A percentile compares a stretch with the other conserved stretches of the same genome.
phyloP scores from a whole-genome alignment of 805 yeast genomes.

The Pichia gijzeniarum region DNA sequence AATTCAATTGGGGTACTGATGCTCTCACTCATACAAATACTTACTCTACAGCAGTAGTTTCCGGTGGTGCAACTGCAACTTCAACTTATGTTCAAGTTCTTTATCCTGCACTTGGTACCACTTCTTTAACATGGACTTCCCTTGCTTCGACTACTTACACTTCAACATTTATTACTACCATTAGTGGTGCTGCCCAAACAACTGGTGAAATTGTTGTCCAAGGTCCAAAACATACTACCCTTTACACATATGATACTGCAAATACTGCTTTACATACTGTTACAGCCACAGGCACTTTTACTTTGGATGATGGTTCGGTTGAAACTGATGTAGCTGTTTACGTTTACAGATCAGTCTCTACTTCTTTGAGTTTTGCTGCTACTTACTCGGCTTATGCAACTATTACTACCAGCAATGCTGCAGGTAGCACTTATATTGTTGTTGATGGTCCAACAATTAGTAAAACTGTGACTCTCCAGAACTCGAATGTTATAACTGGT shows the following conservation, averaged over 20 bases:
- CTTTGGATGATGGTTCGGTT: not conserved
- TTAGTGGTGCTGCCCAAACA: not conserved
- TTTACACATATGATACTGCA: not conserved
- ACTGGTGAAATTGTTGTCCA: not conserved
- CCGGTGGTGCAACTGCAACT: not conserved
- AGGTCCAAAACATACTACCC: not conserved
- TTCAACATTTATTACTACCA: not conserved
- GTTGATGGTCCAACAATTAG: not conserved
- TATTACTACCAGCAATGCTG: not conserved
- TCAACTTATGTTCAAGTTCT: not conserved
- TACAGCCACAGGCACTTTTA: not conserved
- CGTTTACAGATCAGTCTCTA: not conserved
- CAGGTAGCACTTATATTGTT: not conserved
- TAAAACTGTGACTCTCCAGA: not conserved
- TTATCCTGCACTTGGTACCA: not conserved
- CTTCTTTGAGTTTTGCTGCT: not conserved
- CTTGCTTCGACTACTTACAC: not conserved
- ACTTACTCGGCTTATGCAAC: not conserved
- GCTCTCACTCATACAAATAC: not conserved
- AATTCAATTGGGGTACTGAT: not conserved
- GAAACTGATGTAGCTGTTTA: constrained; percentile 1
- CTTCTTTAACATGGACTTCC: not conserved
- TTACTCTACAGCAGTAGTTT: not conserved
- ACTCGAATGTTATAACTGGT: not conserved
- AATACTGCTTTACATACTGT: not conserved